Evolutionary conservation across 2,329 filamentous ascomycete species (phyloP).

Genomic region (Paecilomyces dactylethromorphus): DNA sequence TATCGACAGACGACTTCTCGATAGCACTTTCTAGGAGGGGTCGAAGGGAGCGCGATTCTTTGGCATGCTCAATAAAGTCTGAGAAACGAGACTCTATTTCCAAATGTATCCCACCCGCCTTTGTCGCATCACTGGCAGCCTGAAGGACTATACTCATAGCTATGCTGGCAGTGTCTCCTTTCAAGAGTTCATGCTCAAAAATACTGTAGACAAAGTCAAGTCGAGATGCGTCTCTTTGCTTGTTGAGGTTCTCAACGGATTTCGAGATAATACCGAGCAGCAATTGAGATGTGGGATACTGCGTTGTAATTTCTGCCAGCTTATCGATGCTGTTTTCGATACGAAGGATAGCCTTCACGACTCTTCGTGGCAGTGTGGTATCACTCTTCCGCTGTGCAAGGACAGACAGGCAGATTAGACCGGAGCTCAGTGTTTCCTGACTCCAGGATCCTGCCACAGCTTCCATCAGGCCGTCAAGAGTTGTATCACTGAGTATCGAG

Average conservation of each 20-base stretch:
- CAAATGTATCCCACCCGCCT: constrained; percentile 23
- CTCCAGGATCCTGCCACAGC: constrained; percentile 75
- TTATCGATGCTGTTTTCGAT: constrained; percentile 24
- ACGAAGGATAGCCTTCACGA: constrained; percentile 50
- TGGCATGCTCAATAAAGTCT: constrained; percentile 60
- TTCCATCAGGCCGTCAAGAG: constrained; percentile 85
- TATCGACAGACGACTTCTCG: constrained; percentile 61
- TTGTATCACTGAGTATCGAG: constrained; percentile 67
- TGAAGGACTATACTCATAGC: constrained; percentile 28
- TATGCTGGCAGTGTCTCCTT: constrained; percentile 20
- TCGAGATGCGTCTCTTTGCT: constrained; percentile 26
- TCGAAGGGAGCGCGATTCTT: constrained; percentile 54
- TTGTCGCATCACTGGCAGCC: constrained; percentile 42
- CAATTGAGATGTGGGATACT: constrained; percentile 27
- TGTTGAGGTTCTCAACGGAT: constrained; percentile 25
- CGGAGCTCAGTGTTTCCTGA: constrained; percentile 63
- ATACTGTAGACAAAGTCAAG: constrained; percentile 41
- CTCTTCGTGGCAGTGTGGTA: constrained; percentile 61
- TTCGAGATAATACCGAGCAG: constrained; percentile 30
- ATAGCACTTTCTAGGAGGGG: constrained; percentile 62
- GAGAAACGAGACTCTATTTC: constrained; percentile 59
- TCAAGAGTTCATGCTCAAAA: constrained; percentile 26
- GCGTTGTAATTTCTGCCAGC: constrained; percentile 25
- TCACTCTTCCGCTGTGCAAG: constrained; percentile 72
- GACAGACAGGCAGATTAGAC: constrained; percentile 72